These are phyloP conservation scores for Puccinia coronata DNA, from an alignment of 1,284 basidiomycete species.

Conservation along the genomic window DNA sequence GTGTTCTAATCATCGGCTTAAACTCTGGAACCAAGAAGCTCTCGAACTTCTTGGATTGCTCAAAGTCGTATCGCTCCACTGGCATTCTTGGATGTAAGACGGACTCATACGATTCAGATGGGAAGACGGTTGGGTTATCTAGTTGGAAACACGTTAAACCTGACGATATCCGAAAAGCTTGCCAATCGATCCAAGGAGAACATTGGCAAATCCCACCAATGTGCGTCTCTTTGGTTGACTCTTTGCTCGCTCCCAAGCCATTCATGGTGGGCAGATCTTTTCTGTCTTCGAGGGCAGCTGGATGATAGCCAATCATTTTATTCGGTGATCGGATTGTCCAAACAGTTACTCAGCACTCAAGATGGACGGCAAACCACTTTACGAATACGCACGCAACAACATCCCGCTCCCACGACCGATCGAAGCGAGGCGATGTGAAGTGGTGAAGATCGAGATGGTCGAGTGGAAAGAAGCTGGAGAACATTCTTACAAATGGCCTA, in stretches of 20 bases:
- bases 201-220: slow-evolving; percentile 89
- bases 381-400: slow-evolving; percentile 91
- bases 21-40: slow-evolving; percentile 88
- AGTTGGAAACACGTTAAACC: slow-evolving; percentile 81
- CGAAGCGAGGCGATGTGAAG: slow-evolving; percentile 77
- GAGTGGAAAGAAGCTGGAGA: slow-evolving; percentile 59
- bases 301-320: slow-evolving; percentile 26
- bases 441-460: slow-evolving; percentile 73
- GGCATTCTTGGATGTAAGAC: slow-evolving; percentile 92
- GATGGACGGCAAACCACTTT: slow-evolving; percentile 94
- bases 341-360: slow-evolving; percentile 92
- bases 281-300: neutral
- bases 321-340: slow-evolving; percentile 50
- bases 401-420: slow-evolving; percentile 90
- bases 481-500: slow-evolving; percentile 65
- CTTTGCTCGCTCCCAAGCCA: neutral
- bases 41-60: slow-evolving; percentile 79
- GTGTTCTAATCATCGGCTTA: slow-evolving; percentile 86
- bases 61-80: slow-evolving; percentile 92
- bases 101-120: slow-evolving; percentile 89
- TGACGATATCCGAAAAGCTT: slow-evolving; percentile 70
- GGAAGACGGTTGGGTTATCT: slow-evolving; percentile 71
- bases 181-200: slow-evolving; percentile 79
- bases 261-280: neutral
- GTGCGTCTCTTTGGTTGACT: slow-evolving; percentile 62